Evolutionary conservation across 1,284 basidiomycete species (phyloP), one percentile per base, ranked within the genome.

Genomic region (Mycena sp.): DNA sequence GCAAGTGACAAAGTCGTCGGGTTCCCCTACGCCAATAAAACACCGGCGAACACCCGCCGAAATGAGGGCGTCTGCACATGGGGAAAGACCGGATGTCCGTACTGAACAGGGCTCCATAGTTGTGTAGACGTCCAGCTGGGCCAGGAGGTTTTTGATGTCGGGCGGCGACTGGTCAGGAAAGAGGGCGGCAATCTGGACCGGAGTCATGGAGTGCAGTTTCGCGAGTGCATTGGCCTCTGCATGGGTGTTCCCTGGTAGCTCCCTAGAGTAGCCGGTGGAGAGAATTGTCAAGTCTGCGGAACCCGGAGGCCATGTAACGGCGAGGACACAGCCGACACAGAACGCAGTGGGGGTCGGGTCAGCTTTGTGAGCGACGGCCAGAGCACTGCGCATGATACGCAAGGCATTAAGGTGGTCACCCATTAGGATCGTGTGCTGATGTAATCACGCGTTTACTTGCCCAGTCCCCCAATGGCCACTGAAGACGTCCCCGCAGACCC

Each of bases 41-140:
- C 98, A 96, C 12, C 89, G 83, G 53, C 80, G 84, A 50, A 99
- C 83, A 51, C 84, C 81, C 2, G 91, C 89, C 14, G 81, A 80
- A 41, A 98, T 87, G 56, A 99, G 87, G 14, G 93, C 93, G 68
- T 96, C 87, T 14, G 94, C 91, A 74, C 98, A 99, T 0, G 95
- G 90, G 0, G 88, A 78, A 35, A 98, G 84, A 1, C 96, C 96
- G 1, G 94, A 96, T 11, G 95, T 92, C 57, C 98, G 85, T 29
- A 93, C 78, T 3, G 95, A 97, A 75, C 98, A 99, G 12, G 98
- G 98, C 74, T 99, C 98, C 85, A 99, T 89, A 0, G 97, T 99
- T 0, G 96, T 98, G 74, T 97, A 99, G 62, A 95, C 87, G 71
- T 94, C 89, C 26, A 89, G 83, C 43, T 81, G 78, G 10, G 78